phyloP scores from a whole-genome alignment of 495 filamentous ascomycete species.

The Lepraria neglecta region DNA sequence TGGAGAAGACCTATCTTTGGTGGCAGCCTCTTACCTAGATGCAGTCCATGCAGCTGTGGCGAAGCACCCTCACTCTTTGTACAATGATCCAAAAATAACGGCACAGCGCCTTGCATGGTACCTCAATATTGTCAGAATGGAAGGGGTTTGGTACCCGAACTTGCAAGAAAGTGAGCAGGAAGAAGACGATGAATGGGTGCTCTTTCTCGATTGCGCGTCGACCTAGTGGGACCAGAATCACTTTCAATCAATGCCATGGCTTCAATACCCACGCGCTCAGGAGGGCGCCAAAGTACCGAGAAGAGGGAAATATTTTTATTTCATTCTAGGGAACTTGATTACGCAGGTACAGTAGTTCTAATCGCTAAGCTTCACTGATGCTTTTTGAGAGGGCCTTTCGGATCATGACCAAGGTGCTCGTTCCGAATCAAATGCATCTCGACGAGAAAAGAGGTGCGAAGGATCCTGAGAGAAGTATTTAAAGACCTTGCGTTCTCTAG shows the following conservation, averaged over 20 bases:
- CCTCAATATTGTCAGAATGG: slow-evolving; percentile 21
- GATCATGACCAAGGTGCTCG: no score
- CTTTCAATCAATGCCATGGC: not conserved
- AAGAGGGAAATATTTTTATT: not conserved
- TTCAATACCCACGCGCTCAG: slow-evolving; percentile 1
- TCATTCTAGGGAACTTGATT: not conserved
- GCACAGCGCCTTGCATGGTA: slow-evolving; percentile 20
- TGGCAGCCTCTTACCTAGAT: slow-evolving; percentile 19
- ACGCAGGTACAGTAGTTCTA: not conserved
- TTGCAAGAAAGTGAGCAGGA: slow-evolving; percentile 30
- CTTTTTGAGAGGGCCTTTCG: no score
- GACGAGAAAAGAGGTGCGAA: not conserved
- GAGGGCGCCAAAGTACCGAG: not conserved
- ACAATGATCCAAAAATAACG: slow-evolving; percentile 18
- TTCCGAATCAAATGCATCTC: not conserved
- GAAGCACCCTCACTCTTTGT: slow-evolving; percentile 24
- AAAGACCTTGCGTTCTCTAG: not conserved
- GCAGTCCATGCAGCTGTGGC: slow-evolving; percentile 13
- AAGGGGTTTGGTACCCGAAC: slow-evolving; percentile 25
- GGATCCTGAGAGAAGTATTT: slow-evolving; percentile 4
- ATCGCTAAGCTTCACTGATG: no score
- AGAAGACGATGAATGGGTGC: slow-evolving; percentile 28
- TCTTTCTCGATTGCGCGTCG: slow-evolving; percentile 21
- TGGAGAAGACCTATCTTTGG: slow-evolving; percentile 5
- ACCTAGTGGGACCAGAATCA: not conserved